Evolutionary conservation across 352 stramenopile genomes (phyloP).

Genomic region (Phytopythium aichiense): DNA sequence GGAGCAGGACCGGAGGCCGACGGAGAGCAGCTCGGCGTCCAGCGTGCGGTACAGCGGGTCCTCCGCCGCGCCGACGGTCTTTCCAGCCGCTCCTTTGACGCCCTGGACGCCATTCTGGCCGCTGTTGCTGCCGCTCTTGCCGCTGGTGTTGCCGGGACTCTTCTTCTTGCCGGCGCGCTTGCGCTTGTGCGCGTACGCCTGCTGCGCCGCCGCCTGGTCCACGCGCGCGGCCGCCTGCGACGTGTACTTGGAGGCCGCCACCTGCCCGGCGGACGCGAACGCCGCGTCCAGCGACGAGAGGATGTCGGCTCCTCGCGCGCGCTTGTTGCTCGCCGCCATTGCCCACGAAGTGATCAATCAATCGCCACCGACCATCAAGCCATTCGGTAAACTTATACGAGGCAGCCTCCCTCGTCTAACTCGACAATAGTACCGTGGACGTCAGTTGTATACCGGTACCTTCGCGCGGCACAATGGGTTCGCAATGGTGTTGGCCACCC

Average conservation of each 20-base stretch:
- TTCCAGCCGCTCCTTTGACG: slow-evolving; percentile 4
- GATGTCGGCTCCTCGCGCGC: slow-evolving; percentile 52
- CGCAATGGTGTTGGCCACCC: slow-evolving; percentile 3
- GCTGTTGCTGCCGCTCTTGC: slow-evolving; percentile 13
- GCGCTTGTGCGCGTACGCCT: slow-evolving; percentile 72
- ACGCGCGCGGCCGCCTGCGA: slow-evolving; percentile 38
- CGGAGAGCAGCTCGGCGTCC: slow-evolving; percentile 32
- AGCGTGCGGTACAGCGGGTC: slow-evolving; percentile 63
- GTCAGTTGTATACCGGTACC: background rate
- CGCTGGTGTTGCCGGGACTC: background rate
- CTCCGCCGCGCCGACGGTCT: slow-evolving; percentile 7
- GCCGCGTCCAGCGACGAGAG: slow-evolving; percentile 71
- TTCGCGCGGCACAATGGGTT: background rate
- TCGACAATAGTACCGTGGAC: background rate
- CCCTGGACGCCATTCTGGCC: slow-evolving; percentile 7
- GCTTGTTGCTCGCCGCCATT: slow-evolving; percentile 50
- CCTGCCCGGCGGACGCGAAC: slow-evolving; percentile 36
- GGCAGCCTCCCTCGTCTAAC: background rate
- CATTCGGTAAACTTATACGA: background rate
- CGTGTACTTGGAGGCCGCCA: slow-evolving; percentile 64
- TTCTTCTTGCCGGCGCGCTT: slow-evolving; percentile 28
- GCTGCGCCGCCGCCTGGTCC: slow-evolving; percentile 34
- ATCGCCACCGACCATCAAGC: background rate
- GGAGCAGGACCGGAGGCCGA: slow-evolving; percentile 71
- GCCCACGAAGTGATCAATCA: slow-evolving; percentile 4